Percentiles rank a stretch among this genome's conserved stretches.
phyloP scores from a whole-genome alignment of 148 eudicot genomes.

The Nepenthes gracilis region DNA sequence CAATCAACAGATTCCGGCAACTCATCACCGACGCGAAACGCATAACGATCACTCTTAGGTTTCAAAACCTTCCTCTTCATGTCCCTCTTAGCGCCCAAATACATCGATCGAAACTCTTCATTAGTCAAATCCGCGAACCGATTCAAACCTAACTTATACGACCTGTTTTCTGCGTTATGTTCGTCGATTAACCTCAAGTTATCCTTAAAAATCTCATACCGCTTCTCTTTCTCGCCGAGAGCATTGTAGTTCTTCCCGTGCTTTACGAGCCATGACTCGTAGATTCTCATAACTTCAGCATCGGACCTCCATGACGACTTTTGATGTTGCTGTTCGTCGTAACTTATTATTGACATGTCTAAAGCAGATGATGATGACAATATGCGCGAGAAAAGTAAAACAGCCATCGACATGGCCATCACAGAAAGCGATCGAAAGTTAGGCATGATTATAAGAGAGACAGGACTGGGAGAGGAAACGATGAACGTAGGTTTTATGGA shows the following conservation, averaged over 20 bases:
- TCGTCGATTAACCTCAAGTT: slow-evolving; percentile 44
- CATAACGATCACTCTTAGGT: slow-evolving; percentile 29
- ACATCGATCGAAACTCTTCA: slow-evolving; percentile 56
- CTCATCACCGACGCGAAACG: slow-evolving; percentile 29
- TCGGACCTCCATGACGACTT: not conserved
- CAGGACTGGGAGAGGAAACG: too few species aligned
- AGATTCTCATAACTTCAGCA: too few species aligned
- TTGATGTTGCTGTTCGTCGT: too few species aligned
- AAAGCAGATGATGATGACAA: too few species aligned
- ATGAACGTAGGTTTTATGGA: too few species aligned
- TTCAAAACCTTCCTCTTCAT: slow-evolving; percentile 3
- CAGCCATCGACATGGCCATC: too few species aligned
- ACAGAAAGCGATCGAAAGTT: too few species aligned
- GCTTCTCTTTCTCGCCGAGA: slow-evolving; percentile 1
- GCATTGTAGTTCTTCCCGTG: too few species aligned
- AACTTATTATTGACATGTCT: too few species aligned
- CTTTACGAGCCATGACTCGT: too few species aligned
- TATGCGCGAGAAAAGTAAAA: too few species aligned
- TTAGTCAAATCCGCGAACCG: slow-evolving; percentile 72
- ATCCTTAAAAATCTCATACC: slow-evolving; percentile 65
- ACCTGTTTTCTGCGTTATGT: slow-evolving; percentile 22
- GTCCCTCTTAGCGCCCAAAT: slow-evolving; percentile 26
- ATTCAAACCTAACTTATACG: slow-evolving; percentile 49
- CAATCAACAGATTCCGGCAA: slow-evolving; percentile 68
- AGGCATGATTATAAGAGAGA: too few species aligned